Base-by-base conservation (phyloP, 176 grass and related monocot genomes). In the Calamus simplicifolius region DNA sequence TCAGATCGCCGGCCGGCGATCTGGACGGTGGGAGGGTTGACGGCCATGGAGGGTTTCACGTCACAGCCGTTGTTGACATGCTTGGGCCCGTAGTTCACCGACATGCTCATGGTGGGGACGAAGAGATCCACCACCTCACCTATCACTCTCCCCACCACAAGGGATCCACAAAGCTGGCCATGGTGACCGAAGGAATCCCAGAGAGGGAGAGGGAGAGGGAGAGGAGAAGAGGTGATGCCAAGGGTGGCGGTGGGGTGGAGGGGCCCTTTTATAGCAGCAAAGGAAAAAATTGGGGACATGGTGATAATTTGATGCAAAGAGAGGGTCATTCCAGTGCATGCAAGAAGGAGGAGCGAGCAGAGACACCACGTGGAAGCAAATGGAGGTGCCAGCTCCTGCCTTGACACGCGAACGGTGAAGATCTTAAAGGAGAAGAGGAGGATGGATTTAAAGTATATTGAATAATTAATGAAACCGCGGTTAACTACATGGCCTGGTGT, bases 81-180 rank as follows among this genome's bases (percentile, higher is more conserved):
- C 63, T 73, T 95, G 28, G 70, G 27, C 27, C 63, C 90, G 27
- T 83, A 95, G 56, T 55, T 69, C 4, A 83, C 85, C 1, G 64
- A 64, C 79, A 95, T 80, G 81, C 29, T 69, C 26, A 85, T 62
- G 54, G 85, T 78, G 1, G 90, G 85, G 56, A 89, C 79, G 62
- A 89, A 95, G 50, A 84, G 70, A 67, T 95, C 85, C 53, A 95
- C 82, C 67, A 95, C 90, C 25, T 95, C 90, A 0, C 90, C 90
- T 71, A 95, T 76, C 57, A 95, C 90, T 16, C 90, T 64, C 16
- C 90, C 85, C 14, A 95, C 82, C 73, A 89, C 85, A 26, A 95
- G 63, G 90, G 82, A 76, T 95, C 90, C 27, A 95, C 82, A 58
- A 73, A 79, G 29, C 73, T 29, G 3, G 82, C 70, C 90, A 89